Base-by-base conservation (phyloP, 495 filamentous ascomycete species). In the Hamigera avellanea region DNA sequence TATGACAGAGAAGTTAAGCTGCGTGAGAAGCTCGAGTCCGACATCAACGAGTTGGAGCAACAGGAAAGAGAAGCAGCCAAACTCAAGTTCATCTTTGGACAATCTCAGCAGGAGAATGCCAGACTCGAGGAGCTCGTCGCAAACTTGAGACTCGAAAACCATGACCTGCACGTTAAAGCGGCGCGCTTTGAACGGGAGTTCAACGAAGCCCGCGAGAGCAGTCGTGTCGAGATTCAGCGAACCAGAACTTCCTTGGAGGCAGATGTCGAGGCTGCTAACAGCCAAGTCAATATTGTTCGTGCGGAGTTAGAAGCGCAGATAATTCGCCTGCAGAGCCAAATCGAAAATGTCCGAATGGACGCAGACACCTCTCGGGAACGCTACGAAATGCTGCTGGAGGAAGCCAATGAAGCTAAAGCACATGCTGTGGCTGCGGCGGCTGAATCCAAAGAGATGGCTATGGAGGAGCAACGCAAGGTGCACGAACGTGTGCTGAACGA, bases 111-210 rank as follows among this genome's bases (percentile, higher is more conserved):
- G 27, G 63, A 67, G 33, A 73, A 76, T 29, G 56, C 46, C 25
- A 72, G 76, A 26, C 69, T 93, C 14, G 78, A 86, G 49, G 67
- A 66, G 16, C 54, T 78, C 19, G 65, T 86, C n/a, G 59, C 60
- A 30, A 67, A 73, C 44, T 61, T 91, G 26, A 72, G 78, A 35
- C 62, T 68, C 19, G 81, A 93, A 50, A 83, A 76, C 46, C 66
- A 78, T 37, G 72, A 79, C 33, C 62, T 85, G 42, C 62, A 76
- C 37, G 45, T 67, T 33, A 56, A 61, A 26, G 72, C 78, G 26
- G 69, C 80, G 34, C 75, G 75, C n/a, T 79, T 76, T 53, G 78
- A 91, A 57, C 73, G 85, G 35, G 86, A 95, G 51, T 80, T 82
- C 44, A 74, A 83, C 41, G 81, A 91, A 48, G 81, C 86, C 12